Base-by-base conservation (phyloP, 371 early-diverging fungal genomes). In the Umbelopsis sp. region DNA sequence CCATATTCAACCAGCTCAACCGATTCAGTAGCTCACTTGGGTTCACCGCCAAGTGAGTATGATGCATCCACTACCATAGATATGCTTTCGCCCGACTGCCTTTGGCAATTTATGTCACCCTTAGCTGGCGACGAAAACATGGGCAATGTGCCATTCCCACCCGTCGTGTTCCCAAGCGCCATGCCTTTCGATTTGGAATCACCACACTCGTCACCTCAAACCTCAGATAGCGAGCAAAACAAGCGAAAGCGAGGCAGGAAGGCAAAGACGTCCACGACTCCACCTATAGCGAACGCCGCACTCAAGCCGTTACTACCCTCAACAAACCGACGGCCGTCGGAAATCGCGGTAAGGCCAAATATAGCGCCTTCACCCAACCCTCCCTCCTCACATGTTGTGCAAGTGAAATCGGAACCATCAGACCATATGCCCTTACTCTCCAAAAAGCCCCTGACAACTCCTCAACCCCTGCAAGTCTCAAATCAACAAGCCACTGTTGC, bases 221-320 rank as follows among this genome's bases (percentile, higher is more conserved):
- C 57, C 32, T 72, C 73, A 0, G 77, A 78, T 44, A 38, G 50
- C 4, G 76, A 77, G 38, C 78, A 74, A 11, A 78, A 79, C 3
- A 80, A 75, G 65, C 74, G 76, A 70, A 80, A 80, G 51, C 69
- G 83, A 63, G 83, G 83, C 3, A 67, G 83, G 44, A 83, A 80
- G 74, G 80, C 80, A 69, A 50, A 52, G 20, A 52, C 25, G 0
- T 44, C 52, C 22, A 44, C 53, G 3, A 20, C 53, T 16, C 35
- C 67, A 18, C 10, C 53, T 14, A 16, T 50, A 25, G 16, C 67
- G 38, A 52, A 48, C 14, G 16, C 37, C 25, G 16, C 29, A 35
- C 53, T 50, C 9, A 67, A 67, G 5, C 67, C 53, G 12, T 52
- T 67, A 14, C 25, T 50, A 32, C 67, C 52, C 6, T 51, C 52